These are phyloP conservation scores for Ilex paraguariensis DNA, from an alignment of 305 asterid genomes.

Conservation along the genomic window DNA sequence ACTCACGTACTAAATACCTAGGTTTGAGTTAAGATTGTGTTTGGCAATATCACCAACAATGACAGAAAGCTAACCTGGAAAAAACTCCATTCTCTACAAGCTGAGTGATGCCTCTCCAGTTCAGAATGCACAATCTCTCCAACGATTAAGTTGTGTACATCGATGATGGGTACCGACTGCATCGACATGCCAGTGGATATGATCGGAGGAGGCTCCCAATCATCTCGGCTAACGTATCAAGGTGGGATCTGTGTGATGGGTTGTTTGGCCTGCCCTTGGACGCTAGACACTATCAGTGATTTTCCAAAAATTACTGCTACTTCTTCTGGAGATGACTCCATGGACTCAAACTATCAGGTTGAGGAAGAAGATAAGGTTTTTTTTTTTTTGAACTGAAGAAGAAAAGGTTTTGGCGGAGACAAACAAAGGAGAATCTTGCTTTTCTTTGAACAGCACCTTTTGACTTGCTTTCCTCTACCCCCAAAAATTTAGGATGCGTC, in stretches of 20 bases:
- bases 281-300: slow-evolving; percentile 42
- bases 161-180: slow-evolving; percentile 24
- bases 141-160: slow-evolving; percentile 22
- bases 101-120: slow-evolving; percentile 34
- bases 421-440: no score
- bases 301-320: slow-evolving; percentile 27
- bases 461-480: no score
- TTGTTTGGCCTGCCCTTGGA: slow-evolving; percentile 34
- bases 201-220: slow-evolving; percentile 12
- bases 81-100: slow-evolving; percentile 48
- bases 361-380: no score
- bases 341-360: background rate
- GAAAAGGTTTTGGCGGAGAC: no score
- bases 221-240: slow-evolving; percentile 20
- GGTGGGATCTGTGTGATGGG: slow-evolving; percentile 21
- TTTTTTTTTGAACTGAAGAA: no score
- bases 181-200: background rate
- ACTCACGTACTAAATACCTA: no score
- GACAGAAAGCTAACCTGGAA: slow-evolving; percentile 24
- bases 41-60: background rate
- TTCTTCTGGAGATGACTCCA: slow-evolving; percentile 11
- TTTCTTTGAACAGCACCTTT: no score
- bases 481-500: no score
- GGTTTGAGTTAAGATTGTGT: no score
- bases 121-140: slow-evolving; percentile 17